phyloP scores from a whole-genome alignment of 371 early-diverging fungal genomes.

The Lichtheimia corymbifera region DNA sequence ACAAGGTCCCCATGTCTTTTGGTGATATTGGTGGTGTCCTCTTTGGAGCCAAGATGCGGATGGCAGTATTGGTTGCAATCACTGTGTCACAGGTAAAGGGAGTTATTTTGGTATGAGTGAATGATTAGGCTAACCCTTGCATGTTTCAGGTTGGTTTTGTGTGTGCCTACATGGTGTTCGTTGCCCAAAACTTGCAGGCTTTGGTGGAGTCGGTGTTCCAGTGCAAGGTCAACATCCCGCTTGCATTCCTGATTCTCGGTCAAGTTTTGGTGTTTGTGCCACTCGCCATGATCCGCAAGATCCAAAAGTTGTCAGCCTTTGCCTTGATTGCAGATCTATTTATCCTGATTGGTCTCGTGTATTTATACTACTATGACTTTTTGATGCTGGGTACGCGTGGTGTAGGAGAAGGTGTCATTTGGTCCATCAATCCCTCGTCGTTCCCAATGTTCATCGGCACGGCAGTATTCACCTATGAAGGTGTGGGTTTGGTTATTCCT shows the following conservation, averaged over 20 bases:
- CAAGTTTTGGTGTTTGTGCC: slow-evolving; percentile 81
- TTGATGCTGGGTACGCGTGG: slow-evolving; percentile 60
- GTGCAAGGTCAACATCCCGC: slow-evolving; percentile 28
- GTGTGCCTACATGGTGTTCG: slow-evolving; percentile 88
- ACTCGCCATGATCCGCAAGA: slow-evolving; percentile 80
- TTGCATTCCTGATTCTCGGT: slow-evolving; percentile 58
- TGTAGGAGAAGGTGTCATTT: slow-evolving; percentile 45
- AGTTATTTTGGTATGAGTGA: not conserved
- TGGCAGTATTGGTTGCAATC: slow-evolving; percentile 71
- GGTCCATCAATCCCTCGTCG: slow-evolving; percentile 56
- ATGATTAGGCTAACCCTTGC: not conserved
- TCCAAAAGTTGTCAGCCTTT: slow-evolving; percentile 77
- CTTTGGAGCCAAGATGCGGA: slow-evolving; percentile 72
- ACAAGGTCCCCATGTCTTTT: slow-evolving; percentile 61
- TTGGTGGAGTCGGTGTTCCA: slow-evolving; percentile 61
- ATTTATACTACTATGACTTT: slow-evolving; percentile 82
- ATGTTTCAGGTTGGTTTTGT: slow-evolving; percentile 74
- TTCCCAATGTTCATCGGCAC: slow-evolving; percentile 87
- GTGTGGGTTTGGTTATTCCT: slow-evolving; percentile 77
- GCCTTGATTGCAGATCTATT: slow-evolving; percentile 85
- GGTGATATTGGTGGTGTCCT: slow-evolving; percentile 75
- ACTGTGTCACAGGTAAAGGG: slow-evolving; percentile 71
- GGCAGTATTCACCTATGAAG: slow-evolving; percentile 89
- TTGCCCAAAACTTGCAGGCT: slow-evolving; percentile 80
- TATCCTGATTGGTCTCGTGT: slow-evolving; percentile 77